phyloP scores from a whole-genome alignment of 768 basidiomycete species.

The Lactifluus piperatus region DNA sequence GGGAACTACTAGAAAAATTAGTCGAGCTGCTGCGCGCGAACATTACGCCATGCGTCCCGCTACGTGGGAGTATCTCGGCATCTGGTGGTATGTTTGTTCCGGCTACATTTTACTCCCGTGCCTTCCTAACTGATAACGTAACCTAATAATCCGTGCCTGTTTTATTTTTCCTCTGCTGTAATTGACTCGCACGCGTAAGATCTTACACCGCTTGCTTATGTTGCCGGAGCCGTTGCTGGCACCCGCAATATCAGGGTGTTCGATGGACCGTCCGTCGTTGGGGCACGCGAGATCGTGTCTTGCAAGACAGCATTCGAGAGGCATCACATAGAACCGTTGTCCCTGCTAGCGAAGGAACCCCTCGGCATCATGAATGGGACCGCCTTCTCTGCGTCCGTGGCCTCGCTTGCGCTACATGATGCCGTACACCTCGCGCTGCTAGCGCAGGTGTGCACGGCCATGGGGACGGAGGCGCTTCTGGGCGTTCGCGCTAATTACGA shows the following conservation, averaged over 20 bases:
- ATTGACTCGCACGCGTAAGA: constrained; percentile 6
- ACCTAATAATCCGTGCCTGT: neutral
- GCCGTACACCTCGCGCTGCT: constrained; percentile 61
- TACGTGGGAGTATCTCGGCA: constrained; percentile 78
- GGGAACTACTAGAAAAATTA: constrained; percentile 75
- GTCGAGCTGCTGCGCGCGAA: constrained; percentile 57
- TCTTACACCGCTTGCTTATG: constrained; percentile 19
- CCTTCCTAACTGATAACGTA: too few relatives aligned
- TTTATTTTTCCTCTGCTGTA: neutral
- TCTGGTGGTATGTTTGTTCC: constrained; percentile 51
- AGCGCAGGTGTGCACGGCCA: constrained; percentile 67
- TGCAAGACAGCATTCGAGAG: constrained; percentile 47
- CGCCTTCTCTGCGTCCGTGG: constrained; percentile 73
- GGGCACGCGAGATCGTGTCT: constrained; percentile 41
- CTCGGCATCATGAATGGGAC: constrained; percentile 81
- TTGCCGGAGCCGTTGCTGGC: constrained; percentile 66
- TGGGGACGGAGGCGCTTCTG: constrained; percentile 74
- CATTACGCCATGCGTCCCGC: constrained; percentile 73
- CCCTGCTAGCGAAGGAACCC: constrained; percentile 66
- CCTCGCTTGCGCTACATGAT: constrained; percentile 62
- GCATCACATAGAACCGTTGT: constrained; percentile 54
- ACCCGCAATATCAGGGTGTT: constrained; percentile 75
- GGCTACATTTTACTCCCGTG: neutral
- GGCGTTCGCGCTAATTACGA: constrained; percentile 67
- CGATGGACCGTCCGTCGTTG: constrained; percentile 40